These are phyloP conservation scores for Cokeromyces recurvatus DNA, from an alignment of 371 early-diverging fungal genomes.

Conservation along the genomic window DNA sequence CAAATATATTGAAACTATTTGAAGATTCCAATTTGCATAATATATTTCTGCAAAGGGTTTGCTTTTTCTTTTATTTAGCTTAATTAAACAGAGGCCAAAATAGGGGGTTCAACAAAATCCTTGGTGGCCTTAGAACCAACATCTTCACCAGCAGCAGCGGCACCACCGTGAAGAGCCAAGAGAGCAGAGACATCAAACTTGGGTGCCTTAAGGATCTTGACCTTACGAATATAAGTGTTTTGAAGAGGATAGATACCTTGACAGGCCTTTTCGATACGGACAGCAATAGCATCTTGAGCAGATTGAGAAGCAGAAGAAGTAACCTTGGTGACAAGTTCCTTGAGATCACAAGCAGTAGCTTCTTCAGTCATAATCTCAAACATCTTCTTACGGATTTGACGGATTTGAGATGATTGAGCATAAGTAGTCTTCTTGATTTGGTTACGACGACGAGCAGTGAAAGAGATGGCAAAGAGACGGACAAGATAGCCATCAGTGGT, in stretches of 20 bases:
- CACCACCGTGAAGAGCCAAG: slow-evolving; percentile 91
- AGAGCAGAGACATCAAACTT: slow-evolving; percentile 95
- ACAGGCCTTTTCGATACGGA: slow-evolving; percentile 96
- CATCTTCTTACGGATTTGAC: slow-evolving; percentile 99
- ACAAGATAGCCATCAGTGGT: slow-evolving; percentile 99
- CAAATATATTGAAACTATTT: too few species aligned
- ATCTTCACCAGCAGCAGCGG: slow-evolving; percentile 67
- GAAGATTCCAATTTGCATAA: too few species aligned
- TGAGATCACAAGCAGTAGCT: slow-evolving; percentile 86
- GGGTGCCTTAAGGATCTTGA: slow-evolving; percentile 99
- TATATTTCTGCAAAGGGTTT: too few species aligned
- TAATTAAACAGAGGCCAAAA: slow-evolving; percentile 73
- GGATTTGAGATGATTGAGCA: slow-evolving; percentile 95
- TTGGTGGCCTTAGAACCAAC: slow-evolving; percentile 67
- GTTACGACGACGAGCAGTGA: slow-evolving; percentile 94
- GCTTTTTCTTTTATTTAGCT: slow-evolving; percentile 5
- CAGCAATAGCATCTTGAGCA: slow-evolving; percentile 81
- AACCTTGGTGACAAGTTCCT: slow-evolving; percentile 97
- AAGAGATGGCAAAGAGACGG: slow-evolving; percentile 96
- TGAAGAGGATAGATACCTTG: slow-evolving; percentile 99
- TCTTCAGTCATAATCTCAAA: slow-evolving; percentile 97
- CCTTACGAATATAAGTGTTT: slow-evolving; percentile 98
- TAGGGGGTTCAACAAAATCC: slow-evolving; percentile 81
- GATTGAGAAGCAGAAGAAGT: slow-evolving; percentile 50
- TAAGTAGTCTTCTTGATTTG: slow-evolving; percentile 99